Conservation (phyloP, 352 stramenopile species). For the Phytophthora ramorum region DNA sequence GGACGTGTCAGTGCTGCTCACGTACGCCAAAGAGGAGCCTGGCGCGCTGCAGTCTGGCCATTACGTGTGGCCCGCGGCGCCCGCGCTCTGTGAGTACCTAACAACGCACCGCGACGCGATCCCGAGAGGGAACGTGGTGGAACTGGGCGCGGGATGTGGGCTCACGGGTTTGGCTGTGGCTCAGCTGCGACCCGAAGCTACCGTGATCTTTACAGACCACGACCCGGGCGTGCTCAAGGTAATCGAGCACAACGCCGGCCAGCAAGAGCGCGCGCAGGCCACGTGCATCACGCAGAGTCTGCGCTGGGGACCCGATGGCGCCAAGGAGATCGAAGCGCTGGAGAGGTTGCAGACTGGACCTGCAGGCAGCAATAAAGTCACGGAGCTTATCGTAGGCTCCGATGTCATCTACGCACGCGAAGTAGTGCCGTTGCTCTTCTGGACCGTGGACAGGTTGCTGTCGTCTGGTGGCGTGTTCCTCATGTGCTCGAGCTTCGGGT, state of each 20-base stretch:
- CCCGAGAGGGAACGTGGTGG: slow-evolving; percentile 63
- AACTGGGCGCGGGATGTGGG: slow-evolving; percentile 72
- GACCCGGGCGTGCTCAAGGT: slow-evolving; percentile 85
- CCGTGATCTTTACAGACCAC: slow-evolving; percentile 83
- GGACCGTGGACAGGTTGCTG: slow-evolving; percentile 74
- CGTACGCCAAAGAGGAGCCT: slow-evolving; percentile 70
- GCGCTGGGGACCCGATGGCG: slow-evolving; percentile 68
- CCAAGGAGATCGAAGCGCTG: slow-evolving; percentile 59
- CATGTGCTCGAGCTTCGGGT: slow-evolving; percentile 80
- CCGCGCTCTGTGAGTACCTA: slow-evolving; percentile 73
- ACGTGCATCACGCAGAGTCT: slow-evolving; percentile 67
- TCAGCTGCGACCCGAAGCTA: slow-evolving; percentile 62
- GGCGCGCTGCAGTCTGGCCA: slow-evolving; percentile 62
- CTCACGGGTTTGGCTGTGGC: slow-evolving; percentile 70
- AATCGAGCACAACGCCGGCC: slow-evolving; percentile 73
- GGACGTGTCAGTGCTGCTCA: slow-evolving; percentile 73
- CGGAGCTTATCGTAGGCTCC: slow-evolving; percentile 73
- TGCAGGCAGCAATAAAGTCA: slow-evolving; percentile 14
- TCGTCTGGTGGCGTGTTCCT: slow-evolving; percentile 49
- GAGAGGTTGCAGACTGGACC: slow-evolving; percentile 36
- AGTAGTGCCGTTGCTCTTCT: slow-evolving; percentile 77
- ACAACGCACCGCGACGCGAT: slow-evolving; percentile 53
- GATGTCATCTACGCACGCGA: slow-evolving; percentile 82
- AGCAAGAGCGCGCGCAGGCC: slow-evolving; percentile 62
- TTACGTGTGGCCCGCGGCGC: slow-evolving; percentile 75